Evolutionary conservation across 345 rosid species (phyloP).

Genomic region (Lagerstroemia speciosa): DNA sequence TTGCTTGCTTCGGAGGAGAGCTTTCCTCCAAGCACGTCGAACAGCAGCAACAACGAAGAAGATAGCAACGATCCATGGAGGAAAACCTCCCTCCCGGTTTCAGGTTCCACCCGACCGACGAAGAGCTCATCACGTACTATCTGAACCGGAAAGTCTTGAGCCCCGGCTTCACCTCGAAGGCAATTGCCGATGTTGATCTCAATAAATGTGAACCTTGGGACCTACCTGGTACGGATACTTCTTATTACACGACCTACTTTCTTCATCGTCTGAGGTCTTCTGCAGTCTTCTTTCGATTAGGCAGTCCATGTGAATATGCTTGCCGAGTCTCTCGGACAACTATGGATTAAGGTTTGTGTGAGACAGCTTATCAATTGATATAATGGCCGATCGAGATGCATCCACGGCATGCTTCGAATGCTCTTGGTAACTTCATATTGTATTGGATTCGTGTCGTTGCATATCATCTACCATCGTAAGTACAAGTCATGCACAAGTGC

Average conservation of each 20-base stretch:
- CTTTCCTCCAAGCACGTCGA: neutral
- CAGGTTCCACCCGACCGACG: constrained; percentile 96
- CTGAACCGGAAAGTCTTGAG: constrained; percentile 65
- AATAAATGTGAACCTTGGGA: constrained; percentile 99
- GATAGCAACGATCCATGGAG: constrained; percentile 31
- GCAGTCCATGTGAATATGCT: no score
- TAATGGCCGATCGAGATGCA: no score
- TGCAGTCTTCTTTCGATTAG: no score
- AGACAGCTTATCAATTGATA: no score
- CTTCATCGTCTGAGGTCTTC: neutral
- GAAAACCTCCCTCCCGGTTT: constrained; percentile 94
- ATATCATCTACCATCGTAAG: no score
- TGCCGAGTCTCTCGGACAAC: no score
- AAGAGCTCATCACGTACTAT: constrained; percentile 84
- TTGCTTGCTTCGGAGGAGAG: neutral
- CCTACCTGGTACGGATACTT: constrained; percentile 58
- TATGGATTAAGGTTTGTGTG: no score
- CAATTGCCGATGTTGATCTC: constrained; percentile 89
- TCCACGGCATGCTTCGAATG: no score
- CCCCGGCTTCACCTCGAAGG: constrained; percentile 57
- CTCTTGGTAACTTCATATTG: no score
- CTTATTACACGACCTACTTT: neutral
- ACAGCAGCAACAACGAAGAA: neutral
- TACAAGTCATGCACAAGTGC: no score
- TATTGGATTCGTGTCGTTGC: no score